Evolutionary conservation across 495 filamentous ascomycete species (phyloP).

Genomic region (Rusavskia elegans): DNA sequence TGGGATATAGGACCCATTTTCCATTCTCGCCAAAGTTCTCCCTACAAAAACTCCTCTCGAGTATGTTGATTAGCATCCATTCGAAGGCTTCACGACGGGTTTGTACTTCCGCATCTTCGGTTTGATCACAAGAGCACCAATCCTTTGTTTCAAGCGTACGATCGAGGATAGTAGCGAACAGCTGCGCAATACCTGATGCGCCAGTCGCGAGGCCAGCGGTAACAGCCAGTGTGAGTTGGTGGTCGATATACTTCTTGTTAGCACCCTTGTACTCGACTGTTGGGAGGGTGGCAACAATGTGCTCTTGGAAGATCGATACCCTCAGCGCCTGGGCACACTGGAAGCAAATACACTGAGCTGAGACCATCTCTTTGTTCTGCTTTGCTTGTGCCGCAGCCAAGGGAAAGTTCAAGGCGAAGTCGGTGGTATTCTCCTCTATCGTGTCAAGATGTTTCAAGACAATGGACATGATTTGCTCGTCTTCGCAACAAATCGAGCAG

Average conservation of each 20-base stretch:
- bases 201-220: constrained; percentile 10
- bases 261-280: constrained; percentile 9
- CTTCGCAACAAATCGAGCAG: constrained; percentile 22
- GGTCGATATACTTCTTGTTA: constrained; percentile 16
- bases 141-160: constrained; percentile 15
- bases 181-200: constrained; percentile 14
- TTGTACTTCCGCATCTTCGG: constrained; percentile 9
- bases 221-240: constrained; percentile 15
- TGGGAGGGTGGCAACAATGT: constrained; percentile 3
- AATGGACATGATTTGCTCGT: constrained; percentile 18
- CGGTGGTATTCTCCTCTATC: constrained; percentile 12
- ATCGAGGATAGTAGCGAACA: constrained; percentile 21
- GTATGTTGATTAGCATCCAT: constrained; percentile 15
- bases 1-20: constrained; percentile 10
- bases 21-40: constrained; percentile 17
- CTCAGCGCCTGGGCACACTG: constrained; percentile 14
- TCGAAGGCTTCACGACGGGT: constrained; percentile 11
- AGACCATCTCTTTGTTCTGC: constrained; percentile 18
- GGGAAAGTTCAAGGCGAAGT: constrained; percentile 12
- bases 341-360: constrained; percentile 16
- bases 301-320: constrained; percentile 15
- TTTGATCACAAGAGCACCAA: constrained; percentile 14
- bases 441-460: constrained; percentile 17
- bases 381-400: constrained; percentile 9
- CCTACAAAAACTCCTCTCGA: constrained; percentile 10